These are phyloP conservation scores for Boletales sp. DNA, from an alignment of 768 basidiomycete genomes.

Conservation along the genomic window DNA sequence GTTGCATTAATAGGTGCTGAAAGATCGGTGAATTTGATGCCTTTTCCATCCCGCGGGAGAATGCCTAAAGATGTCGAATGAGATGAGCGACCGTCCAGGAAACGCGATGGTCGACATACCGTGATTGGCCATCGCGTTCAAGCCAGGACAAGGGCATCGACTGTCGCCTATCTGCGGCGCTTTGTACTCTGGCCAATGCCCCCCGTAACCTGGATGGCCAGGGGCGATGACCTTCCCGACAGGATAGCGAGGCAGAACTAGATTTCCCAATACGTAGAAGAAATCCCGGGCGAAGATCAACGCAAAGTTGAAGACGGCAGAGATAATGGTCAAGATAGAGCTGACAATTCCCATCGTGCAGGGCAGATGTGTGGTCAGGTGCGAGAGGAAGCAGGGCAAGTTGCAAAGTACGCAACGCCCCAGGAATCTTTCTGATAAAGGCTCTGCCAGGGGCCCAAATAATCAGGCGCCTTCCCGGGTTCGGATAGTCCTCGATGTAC, in stretches of 20 bases:
- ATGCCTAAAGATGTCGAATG: no score
- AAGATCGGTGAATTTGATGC: no score
- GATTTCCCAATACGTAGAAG: constrained; percentile 12
- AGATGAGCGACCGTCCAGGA: no score
- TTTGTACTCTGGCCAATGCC: constrained; percentile 66
- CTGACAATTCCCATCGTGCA: not conserved
- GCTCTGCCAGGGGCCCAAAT: no score
- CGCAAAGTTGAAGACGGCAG: not conserved
- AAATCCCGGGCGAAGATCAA: constrained; percentile 9
- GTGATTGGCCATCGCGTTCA: constrained; percentile 81
- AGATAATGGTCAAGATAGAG: constrained; percentile 2
- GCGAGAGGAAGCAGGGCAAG: no score
- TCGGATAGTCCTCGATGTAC: no score
- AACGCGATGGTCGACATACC: constrained; percentile 37
- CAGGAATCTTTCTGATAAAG: no score
- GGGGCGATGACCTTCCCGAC: constrained; percentile 50
- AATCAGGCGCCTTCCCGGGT: no score
- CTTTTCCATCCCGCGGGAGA: no score
- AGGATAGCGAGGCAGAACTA: constrained; percentile 25
- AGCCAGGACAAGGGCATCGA: constrained; percentile 63
- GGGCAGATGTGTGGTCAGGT: no score
- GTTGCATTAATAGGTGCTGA: no score
- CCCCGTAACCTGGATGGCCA: constrained; percentile 51
- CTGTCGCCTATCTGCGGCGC: constrained; percentile 61
- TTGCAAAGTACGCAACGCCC: no score